Base-by-base conservation (phyloP, 169 alveolate species). In the Plasmodium vivax region DNA sequence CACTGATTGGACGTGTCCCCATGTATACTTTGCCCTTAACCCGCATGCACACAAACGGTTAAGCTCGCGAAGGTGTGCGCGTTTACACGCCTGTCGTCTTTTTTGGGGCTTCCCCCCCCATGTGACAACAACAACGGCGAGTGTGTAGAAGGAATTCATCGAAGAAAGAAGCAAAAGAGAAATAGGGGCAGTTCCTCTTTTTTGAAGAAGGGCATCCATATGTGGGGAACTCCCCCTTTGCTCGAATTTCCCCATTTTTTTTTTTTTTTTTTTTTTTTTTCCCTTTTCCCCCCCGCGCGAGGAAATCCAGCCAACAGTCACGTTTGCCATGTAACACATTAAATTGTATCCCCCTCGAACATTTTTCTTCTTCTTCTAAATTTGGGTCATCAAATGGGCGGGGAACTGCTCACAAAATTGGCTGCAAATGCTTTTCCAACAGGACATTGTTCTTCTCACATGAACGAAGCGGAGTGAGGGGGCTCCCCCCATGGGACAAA, bases 241-340 rank as follows among this genome's bases (percentile, higher is more conserved):
- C 16, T 62, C 6, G 14, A n/a, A 62, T 62, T 62, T 62, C 7
- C 3, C 38, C 75, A 0, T 58, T 58, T 58, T 58, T 58, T 74
- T 74, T 74, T 77, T 38, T 75, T 75, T 41, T 75, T 75, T 75
- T 75, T 41, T 41, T 75, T 41, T 75, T 75, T 41, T 75, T 72
- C 3, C 30, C 30, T 36, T 36, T 73, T 73, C 54, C 9, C 19
- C 82, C 82, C 47, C 14, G 47, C 5, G 23, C 47, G 77, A 23
- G 30, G 2, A 27, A 62, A 62, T 62, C 34, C 77, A 62, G 9
- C 77, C 45, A 38, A 38, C 45, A 38, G 45, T 38, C 45, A 1
- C 45, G 1, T 38, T 38, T 38, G 9, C 45, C 45, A 38, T 38
- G 45, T 38, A 8, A 38, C 45, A 5, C 4, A 38, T 3, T 38